A percentile compares a stretch with the other conserved stretches of the same genome.
Conservation (phyloP, 305 asterid genomes). For the Solanum hybrid region DNA sequence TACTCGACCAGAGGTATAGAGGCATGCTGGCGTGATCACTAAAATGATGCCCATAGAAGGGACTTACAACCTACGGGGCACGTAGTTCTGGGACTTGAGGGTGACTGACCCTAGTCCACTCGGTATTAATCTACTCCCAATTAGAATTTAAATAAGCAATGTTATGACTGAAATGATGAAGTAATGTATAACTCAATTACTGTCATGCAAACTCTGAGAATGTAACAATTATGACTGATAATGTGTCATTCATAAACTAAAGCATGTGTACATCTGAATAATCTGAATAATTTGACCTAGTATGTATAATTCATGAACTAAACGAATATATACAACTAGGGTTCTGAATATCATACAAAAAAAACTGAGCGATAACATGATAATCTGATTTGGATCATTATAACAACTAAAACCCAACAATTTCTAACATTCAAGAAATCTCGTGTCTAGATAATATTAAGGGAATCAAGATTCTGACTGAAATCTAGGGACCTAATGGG, state of each 20-base stretch:
- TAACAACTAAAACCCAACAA: neutral
- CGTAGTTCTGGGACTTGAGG: neutral
- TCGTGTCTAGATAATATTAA: neutral
- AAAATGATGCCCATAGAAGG: neutral
- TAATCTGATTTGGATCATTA: neutral
- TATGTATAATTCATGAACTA: neutral
- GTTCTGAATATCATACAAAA: neutral
- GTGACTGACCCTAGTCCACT: neutral
- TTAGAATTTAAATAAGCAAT: neutral
- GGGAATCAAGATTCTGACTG: neutral
- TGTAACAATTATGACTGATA: neutral
- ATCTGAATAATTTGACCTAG: neutral
- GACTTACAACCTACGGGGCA: neutral
- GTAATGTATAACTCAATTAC: neutral
- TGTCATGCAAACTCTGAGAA: neutral
- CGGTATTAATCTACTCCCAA: neutral
- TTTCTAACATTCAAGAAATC: neutral
- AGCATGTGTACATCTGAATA: neutral
- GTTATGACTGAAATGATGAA: neutral
- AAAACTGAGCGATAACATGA: neutral
- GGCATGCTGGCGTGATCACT: neutral
- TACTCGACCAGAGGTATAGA: neutral
- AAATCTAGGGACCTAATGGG: neutral
- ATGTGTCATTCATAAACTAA: neutral
- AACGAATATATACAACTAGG: neutral